Evolutionary conservation across 768 basidiomycete genomes (phyloP).

Genomic region (Daedaleopsis sinensis): DNA sequence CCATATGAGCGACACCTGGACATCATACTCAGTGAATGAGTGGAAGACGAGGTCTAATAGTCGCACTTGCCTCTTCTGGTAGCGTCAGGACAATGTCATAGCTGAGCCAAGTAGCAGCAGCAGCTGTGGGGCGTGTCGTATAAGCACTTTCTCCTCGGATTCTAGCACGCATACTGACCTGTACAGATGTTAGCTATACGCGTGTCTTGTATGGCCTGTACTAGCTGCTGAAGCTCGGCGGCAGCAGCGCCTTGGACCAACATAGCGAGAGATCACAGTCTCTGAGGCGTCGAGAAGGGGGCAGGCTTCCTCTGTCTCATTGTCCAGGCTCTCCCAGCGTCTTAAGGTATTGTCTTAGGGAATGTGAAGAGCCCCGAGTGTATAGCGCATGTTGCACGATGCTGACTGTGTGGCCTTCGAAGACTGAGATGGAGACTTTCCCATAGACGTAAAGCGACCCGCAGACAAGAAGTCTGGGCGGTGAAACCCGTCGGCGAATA

Average conservation of each 20-base stretch:
- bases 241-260: background rate
- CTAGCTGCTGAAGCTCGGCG: constrained; percentile 4
- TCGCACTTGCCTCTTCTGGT: constrained; percentile 3
- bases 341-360: too few relatives aligned
- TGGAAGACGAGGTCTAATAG: too few relatives aligned
- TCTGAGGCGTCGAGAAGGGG: too few relatives aligned
- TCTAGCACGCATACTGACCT: background rate
- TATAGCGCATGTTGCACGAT: too few relatives aligned
- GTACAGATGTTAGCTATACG: constrained; percentile 9
- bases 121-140: background rate
- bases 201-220: constrained; percentile 6
- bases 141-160: background rate
- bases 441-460: background rate
- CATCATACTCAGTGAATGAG: too few relatives aligned
- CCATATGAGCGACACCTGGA: constrained; percentile 10
- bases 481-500: background rate
- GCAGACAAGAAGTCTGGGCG: background rate
- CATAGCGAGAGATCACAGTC: background rate
- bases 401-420: background rate
- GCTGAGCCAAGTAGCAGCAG: constrained; percentile 6
- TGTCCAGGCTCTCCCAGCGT: too few relatives aligned
- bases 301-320: too few relatives aligned
- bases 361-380: too few relatives aligned
- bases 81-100: constrained; percentile 12
- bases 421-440: background rate